Percentiles rank a stretch among this genome's conserved stretches.
These are phyloP conservation scores for Trifolium subterraneum DNA, from an alignment of 306 rosid species.

Conservation along the genomic window DNA sequence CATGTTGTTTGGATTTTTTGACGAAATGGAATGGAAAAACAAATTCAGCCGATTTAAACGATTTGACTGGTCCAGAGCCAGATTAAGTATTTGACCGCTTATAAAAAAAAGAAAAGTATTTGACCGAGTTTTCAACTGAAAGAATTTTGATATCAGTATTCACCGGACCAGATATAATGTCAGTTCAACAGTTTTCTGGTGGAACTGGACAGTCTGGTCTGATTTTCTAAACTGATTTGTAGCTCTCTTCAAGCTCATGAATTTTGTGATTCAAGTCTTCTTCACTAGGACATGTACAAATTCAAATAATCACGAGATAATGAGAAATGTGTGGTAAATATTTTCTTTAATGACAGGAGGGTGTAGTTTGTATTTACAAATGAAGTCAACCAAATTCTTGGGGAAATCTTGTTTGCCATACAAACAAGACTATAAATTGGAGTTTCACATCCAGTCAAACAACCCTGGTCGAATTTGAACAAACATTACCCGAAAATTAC, in stretches of 20 bases:
- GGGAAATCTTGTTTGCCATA: constrained; percentile 3
- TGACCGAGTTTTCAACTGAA: constrained; percentile 15
- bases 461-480: neutral
- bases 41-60: neutral
- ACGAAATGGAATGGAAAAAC: neutral
- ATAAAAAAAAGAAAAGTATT: no score
- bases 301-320: constrained; percentile 20
- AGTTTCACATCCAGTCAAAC: neutral
- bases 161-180: constrained; percentile 7
- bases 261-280: neutral
- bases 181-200: constrained; percentile 16
- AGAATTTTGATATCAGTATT: neutral
- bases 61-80: constrained; percentile 7
- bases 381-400: constrained; percentile 25
- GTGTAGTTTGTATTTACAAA: constrained; percentile 17
- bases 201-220: neutral
- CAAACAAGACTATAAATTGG: constrained; percentile 3
- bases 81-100: neutral
- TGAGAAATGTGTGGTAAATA: constrained; percentile 8
- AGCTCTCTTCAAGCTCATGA: constrained; percentile 14
- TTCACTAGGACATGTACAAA: constrained; percentile 10
- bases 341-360: no score
- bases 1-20: neutral
- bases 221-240: constrained; percentile 21
- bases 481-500: constrained; percentile 45